Base-by-base conservation (phyloP, 441 rosid species). In the Euphorbia celastroides region DNA sequence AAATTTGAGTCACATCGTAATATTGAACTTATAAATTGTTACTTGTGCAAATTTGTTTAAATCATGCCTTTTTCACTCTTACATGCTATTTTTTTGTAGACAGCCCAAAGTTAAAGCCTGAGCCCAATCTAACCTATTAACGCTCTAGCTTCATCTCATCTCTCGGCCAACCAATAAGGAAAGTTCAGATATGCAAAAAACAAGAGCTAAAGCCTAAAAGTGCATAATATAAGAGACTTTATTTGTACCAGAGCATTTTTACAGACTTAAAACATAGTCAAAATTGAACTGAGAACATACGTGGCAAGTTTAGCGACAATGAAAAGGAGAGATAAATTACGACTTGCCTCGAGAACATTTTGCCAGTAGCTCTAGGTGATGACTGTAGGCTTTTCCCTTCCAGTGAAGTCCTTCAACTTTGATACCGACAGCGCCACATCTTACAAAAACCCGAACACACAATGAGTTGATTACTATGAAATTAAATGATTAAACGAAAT, bases 341-440 rank as follows among this genome's bases (percentile, higher is more conserved):
- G 32, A 76, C 74, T 65, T 67, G 67, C 62, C 73, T 54, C 69
- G 62, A 48, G 7, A 19, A 59, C 27, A 17, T 30, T 12, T 31
- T 27, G 25, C 41, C 32, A 36, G 55, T 25, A n/a, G 28, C 68
- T 70, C 81, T 79, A 89, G 73, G 99, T 91, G 79, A 89, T 87
- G 70, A 92, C 97, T 28, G 93, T 91, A 55, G 97, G 99, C 76
- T 84, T 87, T 81, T 91, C 96, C 85, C 96, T 86, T 63, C 92
- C 96, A 14, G 96, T 86, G 80, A 88, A 94, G 41, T 81, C 96
- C 84, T 89, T 83, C 77, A 94, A 83, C 87, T 85, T 94, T 61
- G 99, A 94, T 69, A 89, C 70, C 2, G 93, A 86, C 64, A 89
- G 74, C 34, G 96, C 98, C 79, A 89, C 74, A 77, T 92, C 98